A percentile compares a stretch with the other conserved stretches of the same genome.
phyloP scores from a whole-genome alignment of 345 rosid species.

The Eucalyptus tenuipes region DNA sequence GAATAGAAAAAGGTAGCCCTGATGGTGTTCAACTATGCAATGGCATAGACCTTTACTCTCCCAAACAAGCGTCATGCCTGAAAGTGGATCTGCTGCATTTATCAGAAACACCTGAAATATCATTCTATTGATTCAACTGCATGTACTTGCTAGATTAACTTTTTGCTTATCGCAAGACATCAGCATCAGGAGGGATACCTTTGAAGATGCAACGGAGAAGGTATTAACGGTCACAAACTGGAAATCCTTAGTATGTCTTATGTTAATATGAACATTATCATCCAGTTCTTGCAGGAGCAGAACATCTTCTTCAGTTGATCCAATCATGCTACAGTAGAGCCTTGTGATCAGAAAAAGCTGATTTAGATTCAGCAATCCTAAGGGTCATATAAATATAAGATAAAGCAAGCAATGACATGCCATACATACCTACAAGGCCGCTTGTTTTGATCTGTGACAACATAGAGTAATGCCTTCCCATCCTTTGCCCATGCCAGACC shows the following conservation, averaged over 20 bases:
- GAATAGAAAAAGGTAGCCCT: conserved; percentile 66
- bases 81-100: conserved; percentile 83
- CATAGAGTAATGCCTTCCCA: conserved; percentile 83
- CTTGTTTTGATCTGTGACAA: conserved; percentile 70
- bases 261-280: conserved; percentile 53
- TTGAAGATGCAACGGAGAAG: conserved; percentile 62
- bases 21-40: conserved; percentile 91
- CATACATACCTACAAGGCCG: conserved; percentile 60
- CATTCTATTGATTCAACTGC: conserved; percentile 5
- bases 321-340: conserved; percentile 53
- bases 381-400: background rate
- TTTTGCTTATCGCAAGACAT: background rate
- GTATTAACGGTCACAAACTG: conserved; percentile 54
- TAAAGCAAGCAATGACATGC: background rate
- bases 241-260: conserved; percentile 81
- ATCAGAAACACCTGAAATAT: conserved; percentile 86
- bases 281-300: conserved; percentile 67
- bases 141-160: background rate
- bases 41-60: conserved; percentile 76
- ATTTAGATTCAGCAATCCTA: background rate
- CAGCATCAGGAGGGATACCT: conserved; percentile 26
- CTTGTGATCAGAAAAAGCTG: background rate
- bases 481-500: conserved; percentile 86
- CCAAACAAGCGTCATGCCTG: conserved; percentile 72
- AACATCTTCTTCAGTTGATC: conserved; percentile 86